Conservation (phyloP, 176 grass and related monocot species). For the Cenchrus fungigraminus region DNA sequence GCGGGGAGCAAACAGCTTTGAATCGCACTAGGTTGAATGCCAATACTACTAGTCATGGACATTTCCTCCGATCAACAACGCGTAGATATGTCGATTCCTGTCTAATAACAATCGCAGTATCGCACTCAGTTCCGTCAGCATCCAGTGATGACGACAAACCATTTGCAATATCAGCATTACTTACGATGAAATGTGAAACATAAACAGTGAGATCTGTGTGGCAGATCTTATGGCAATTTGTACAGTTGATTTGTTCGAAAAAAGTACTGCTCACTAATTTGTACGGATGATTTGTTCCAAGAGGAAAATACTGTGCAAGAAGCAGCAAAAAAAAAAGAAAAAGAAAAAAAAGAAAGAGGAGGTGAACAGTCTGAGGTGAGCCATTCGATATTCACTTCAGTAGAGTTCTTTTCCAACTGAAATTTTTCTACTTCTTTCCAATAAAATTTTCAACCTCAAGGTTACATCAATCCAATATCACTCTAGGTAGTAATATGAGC, state of each 20-base stretch:
- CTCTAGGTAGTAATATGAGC: conserved; percentile 25
- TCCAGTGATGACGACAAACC: neutral
- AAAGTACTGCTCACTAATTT: too few species aligned
- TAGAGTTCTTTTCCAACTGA: conserved; percentile 32
- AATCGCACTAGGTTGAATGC: neutral
- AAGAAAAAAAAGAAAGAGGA: neutral
- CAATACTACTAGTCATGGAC: neutral
- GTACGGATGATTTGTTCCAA: too few species aligned
- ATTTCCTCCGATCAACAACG: neutral
- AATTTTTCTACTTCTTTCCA: conserved; percentile 1
- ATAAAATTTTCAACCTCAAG: conserved; percentile 20
- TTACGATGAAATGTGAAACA: conserved; percentile 18
- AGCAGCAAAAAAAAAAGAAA: too few species aligned
- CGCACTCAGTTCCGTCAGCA: neutral
- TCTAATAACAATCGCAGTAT: too few species aligned
- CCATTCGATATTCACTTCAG: neutral
- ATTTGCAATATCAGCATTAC: neutral
- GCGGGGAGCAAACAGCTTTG: neutral
- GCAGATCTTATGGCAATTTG: too few species aligned
- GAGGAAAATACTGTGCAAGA: too few species aligned
- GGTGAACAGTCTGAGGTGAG: too few species aligned
- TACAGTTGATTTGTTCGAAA: too few species aligned
- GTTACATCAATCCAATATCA: conserved; percentile 43
- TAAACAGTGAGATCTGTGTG: neutral
- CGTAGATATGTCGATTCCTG: neutral